phyloP scores from a whole-genome alignment of 805 yeast genomes.

The Cyberlindnera mississippiensis region DNA sequence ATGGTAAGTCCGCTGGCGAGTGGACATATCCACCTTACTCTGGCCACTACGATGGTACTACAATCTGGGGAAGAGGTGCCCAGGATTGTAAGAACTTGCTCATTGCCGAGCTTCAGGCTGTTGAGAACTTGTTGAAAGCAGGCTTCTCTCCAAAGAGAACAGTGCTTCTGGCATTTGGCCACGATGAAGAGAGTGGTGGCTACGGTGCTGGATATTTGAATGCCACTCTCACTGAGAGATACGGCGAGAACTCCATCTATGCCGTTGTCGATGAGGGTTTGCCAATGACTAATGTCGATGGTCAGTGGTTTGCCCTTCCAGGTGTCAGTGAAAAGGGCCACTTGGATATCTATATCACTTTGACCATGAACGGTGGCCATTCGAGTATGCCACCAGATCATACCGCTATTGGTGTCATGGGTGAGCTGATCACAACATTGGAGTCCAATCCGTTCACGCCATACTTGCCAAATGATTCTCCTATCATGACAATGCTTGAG shows the following conservation, averaged over 20 bases:
- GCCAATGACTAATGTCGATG: slow-evolving; percentile 32
- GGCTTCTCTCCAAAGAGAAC: slow-evolving; percentile 54
- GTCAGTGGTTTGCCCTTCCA: slow-evolving; percentile 40
- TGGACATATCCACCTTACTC: slow-evolving; percentile 69
- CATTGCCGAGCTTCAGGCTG: slow-evolving; percentile 57
- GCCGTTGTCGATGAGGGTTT: slow-evolving; percentile 63
- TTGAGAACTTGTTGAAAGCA: slow-evolving; percentile 44
- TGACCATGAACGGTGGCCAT: slow-evolving; percentile 72
- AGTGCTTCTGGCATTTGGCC: slow-evolving; percentile 61
- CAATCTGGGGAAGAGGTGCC: slow-evolving; percentile 71
- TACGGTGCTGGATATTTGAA: slow-evolving; percentile 56
- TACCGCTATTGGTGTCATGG: slow-evolving; percentile 65
- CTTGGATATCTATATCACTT: slow-evolving; percentile 34
- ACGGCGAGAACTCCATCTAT: slow-evolving; percentile 56
- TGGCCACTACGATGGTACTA: slow-evolving; percentile 60
- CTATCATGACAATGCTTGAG: slow-evolving; percentile 48
- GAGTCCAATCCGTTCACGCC: slow-evolving; percentile 54
- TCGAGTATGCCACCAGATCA: slow-evolving; percentile 70
- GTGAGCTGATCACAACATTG: slow-evolving; percentile 47
- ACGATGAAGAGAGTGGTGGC: slow-evolving; percentile 74
- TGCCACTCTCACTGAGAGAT: slow-evolving; percentile 41
- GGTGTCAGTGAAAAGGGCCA: slow-evolving; percentile 47
- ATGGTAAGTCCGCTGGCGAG: slow-evolving; percentile 45
- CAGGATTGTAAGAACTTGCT: slow-evolving; percentile 68
- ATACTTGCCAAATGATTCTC: slow-evolving; percentile 45